Evolutionary conservation across 2,329 filamentous ascomycete genomes (phyloP), one percentile per base, ranked within the genome.

Genomic region (Lithohypha guttulata): DNA sequence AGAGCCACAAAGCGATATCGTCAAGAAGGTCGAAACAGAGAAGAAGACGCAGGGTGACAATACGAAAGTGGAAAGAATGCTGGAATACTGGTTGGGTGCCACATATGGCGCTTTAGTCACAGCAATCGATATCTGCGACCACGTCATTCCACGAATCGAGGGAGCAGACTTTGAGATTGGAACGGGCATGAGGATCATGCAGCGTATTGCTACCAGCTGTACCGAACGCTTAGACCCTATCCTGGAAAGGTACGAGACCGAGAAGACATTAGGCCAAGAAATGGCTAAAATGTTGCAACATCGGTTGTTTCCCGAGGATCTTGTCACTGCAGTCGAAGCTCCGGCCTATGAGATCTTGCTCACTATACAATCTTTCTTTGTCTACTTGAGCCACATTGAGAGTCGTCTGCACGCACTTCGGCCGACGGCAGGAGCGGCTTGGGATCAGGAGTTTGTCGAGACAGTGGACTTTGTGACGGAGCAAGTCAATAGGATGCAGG

Each of bases 21-120:
- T 53, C 11, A 22, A 45, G 2, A 32, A 32, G 14, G 44, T 52
- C 5, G 39, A 50, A 17, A n/a, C 42, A 25, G 18, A 17, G 15
- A 45, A 45, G 14, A 17, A 44, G 9, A 43, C 10, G 7, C 13
- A 13, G 10, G 17, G 50, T 20, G 8, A 41, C 26, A 26, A 41
- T n/a, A 14, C 7, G 8, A 27, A 48, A 19, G 51, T 50, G 15
- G 43, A 52, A 8, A 53, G 56, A 1, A 48, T 53, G 18, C 47
- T 59, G 3, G 56, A 57, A 28, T 47, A 51, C 10, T 60, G 55
- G 56, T 49, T 61, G 3, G 58, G 53, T 15, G 53, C 57, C 7
- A 58, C 55, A 1, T 53, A 53, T 37, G 53, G 59, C 20, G 42
- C 47, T 4, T 39, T 51, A 14, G 36, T 48, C 3, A 47, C 49